phyloP scores from a whole-genome alignment of 306 rosid species.

The Morella rubra region DNA sequence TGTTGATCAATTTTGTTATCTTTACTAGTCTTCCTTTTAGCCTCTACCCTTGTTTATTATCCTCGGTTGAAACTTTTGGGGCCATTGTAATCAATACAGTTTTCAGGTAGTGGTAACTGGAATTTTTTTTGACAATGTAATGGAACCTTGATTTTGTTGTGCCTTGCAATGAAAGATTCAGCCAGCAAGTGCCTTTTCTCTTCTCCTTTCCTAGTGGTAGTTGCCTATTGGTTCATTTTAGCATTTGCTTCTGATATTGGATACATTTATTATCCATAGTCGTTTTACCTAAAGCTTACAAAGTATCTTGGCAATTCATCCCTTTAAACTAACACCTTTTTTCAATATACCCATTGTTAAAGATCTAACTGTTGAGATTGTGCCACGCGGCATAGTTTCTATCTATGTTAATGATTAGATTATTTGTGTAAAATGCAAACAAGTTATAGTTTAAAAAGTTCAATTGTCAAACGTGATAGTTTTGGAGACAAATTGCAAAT shows the following conservation, averaged over 20 bases:
- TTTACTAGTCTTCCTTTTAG: constrained; percentile 10
- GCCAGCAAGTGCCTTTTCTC: background rate
- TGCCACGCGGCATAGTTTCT: too few relatives aligned
- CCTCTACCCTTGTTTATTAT: background rate
- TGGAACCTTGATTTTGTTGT: constrained; percentile 13
- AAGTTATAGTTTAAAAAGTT: too few relatives aligned
- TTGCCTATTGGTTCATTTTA: background rate
- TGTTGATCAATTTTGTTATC: constrained; percentile 28
- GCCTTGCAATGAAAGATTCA: background rate
- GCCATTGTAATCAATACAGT: constrained; percentile 1
- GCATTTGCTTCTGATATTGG: background rate
- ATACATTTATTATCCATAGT: too few relatives aligned
- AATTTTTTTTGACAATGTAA: constrained; percentile 7
- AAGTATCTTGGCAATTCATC: too few relatives aligned
- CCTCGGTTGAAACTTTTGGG: background rate
- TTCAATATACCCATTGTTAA: too few relatives aligned
- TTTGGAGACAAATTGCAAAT: too few relatives aligned
- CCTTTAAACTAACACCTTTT: too few relatives aligned
- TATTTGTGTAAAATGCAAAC: too few relatives aligned
- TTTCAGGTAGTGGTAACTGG: constrained; percentile 12
- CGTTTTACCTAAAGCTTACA: background rate
- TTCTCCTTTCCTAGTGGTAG: background rate
- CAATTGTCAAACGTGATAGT: too few relatives aligned
- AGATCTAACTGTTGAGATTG: too few relatives aligned
- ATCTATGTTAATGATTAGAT: too few relatives aligned